Conservation (phyloP, 2,329 filamentous ascomycete genomes). For the Cladophialophora carrionii region DNA sequence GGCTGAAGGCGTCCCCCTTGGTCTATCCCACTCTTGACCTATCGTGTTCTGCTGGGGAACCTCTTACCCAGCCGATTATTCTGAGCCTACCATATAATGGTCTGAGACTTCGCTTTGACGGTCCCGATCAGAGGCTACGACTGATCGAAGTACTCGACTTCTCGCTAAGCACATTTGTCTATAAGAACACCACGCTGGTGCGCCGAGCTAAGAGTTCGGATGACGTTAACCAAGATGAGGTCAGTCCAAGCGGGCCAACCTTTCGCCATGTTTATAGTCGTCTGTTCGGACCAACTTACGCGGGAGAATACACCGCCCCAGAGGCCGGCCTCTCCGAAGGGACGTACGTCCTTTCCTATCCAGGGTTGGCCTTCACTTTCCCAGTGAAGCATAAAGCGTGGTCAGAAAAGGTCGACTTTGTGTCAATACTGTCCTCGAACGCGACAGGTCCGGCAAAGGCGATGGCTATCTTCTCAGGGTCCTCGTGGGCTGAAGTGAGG, state of each 20-base stretch:
- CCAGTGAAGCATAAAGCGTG: conserved; percentile 74
- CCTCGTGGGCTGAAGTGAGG: conserved; percentile 86
- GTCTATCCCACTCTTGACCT: conserved; percentile 82
- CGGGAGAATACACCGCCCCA: conserved; percentile 83
- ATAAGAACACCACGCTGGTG: conserved; percentile 78
- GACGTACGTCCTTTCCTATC: conserved; percentile 89
- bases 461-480: conserved; percentile 88
- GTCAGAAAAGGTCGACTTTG: conserved; percentile 75
- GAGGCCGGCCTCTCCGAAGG: conserved; percentile 60
- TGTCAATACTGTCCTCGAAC: conserved; percentile 79
- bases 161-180: conserved; percentile 77
- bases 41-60: conserved; percentile 73
- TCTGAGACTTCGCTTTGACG: conserved; percentile 87
- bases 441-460: conserved; percentile 75
- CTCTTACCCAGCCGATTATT: conserved; percentile 74
- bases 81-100: conserved; percentile 82
- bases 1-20: conserved; percentile 83
- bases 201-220: conserved; percentile 57
- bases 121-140: conserved; percentile 85
- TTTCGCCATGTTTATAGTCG: conserved; percentile 91
- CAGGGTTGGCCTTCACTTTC: conserved; percentile 91
- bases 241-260: conserved; percentile 63
- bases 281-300: conserved; percentile 90
- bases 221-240: conserved; percentile 42
- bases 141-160: conserved; percentile 92